These are phyloP conservation scores for Rhytidhysteron rufulum DNA, from an alignment of 2,329 filamentous ascomycete species.

Conservation along the genomic window DNA sequence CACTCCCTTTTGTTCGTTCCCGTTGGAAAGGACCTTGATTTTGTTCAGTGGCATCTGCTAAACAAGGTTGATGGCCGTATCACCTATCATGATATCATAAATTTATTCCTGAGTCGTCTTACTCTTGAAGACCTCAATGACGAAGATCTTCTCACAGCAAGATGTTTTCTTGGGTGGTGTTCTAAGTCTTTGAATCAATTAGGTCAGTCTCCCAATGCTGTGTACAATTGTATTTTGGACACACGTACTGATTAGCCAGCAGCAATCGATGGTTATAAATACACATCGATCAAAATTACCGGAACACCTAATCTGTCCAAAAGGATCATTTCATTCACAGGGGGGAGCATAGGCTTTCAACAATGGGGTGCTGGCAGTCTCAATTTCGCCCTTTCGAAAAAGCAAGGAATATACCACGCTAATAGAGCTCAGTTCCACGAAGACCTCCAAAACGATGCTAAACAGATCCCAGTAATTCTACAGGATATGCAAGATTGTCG, in stretches of 20 bases:
- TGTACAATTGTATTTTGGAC: not conserved
- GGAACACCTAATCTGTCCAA: not conserved
- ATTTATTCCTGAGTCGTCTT: constrained; percentile 2
- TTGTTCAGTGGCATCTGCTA: constrained; percentile 5
- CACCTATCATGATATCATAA: constrained; percentile 1
- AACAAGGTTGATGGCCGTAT: not conserved
- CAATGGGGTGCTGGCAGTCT: constrained; percentile 2
- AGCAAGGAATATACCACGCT: constrained; percentile 1
- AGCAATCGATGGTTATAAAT: not conserved
- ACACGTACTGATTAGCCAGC: not conserved
- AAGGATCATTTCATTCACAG: not conserved
- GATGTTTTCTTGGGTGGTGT: constrained; percentile 4
- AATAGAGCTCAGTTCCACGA: constrained; percentile 1
- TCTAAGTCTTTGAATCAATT: constrained; percentile 1
- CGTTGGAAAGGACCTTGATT: not conserved
- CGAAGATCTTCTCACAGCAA: not conserved
- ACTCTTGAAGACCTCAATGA: constrained; percentile 1
- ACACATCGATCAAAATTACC: not conserved
- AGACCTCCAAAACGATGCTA: constrained; percentile 2
- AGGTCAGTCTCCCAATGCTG: constrained; percentile 1
- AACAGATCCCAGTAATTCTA: constrained; percentile 2
- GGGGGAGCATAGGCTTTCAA: constrained; percentile 4
- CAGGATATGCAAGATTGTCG: constrained; percentile 5
- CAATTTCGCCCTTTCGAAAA: constrained; percentile 1
- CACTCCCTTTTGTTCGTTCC: constrained; percentile 2